Conservation (phyloP, 495 filamentous ascomycete genomes). For the Lophium mytilinum region DNA sequence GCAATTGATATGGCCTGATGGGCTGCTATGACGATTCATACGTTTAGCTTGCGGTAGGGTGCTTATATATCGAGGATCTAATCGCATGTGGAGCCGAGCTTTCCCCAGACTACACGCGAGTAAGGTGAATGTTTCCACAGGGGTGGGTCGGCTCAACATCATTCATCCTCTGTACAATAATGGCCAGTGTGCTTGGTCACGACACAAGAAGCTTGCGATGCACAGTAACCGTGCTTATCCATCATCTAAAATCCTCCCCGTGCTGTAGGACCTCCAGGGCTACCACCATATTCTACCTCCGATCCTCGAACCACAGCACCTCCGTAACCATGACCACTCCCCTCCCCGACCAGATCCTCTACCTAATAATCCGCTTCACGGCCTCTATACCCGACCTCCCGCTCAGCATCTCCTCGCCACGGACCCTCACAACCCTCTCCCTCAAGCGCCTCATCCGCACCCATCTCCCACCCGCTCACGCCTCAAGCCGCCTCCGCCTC, state of each 20-base stretch:
- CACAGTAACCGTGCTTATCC: conserved; percentile 1
- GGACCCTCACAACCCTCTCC: conserved; percentile 59
- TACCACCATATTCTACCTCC: background rate
- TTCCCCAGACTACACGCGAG: too few species aligned
- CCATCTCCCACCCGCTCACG: conserved; percentile 54
- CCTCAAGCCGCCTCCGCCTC: conserved; percentile 64
- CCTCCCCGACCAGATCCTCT: conserved; percentile 37
- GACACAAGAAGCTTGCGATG: background rate
- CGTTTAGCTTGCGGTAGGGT: too few species aligned
- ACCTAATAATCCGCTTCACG: conserved; percentile 82
- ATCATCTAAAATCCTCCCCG: background rate
- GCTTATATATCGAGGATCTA: too few species aligned
- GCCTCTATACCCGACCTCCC: conserved; percentile 74
- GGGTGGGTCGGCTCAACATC: too few species aligned
- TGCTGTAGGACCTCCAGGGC: background rate
- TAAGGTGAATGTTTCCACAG: too few species aligned
- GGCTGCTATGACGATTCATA: too few species aligned
- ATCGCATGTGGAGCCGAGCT: too few species aligned
- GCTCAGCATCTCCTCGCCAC: conserved; percentile 60
- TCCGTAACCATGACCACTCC: conserved; percentile 6
- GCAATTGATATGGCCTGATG: too few species aligned
- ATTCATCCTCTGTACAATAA: too few species aligned
- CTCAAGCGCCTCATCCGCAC: conserved; percentile 76
- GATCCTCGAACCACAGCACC: background rate
- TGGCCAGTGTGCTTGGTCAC: too few species aligned